Base-by-base conservation (phyloP, 352 stramenopile species). In the Phytophthora rubi region DNA sequence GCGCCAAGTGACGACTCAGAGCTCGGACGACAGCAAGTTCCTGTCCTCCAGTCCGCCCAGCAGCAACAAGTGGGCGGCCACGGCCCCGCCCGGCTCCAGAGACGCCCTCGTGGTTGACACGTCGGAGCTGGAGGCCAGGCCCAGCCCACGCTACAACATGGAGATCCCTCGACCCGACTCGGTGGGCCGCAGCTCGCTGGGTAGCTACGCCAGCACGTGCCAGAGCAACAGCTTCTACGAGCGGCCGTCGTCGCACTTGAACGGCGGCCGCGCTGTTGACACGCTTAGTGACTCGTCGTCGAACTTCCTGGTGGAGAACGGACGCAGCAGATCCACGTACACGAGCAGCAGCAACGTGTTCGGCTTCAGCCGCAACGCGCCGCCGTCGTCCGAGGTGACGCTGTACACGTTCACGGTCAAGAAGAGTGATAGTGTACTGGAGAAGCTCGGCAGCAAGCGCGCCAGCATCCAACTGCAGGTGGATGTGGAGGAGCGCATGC, bases 391-490 rank as follows among this genome's bases (percentile, higher is more conserved):
- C 0, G 84, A 92, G n/a, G 81, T 92, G 49, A 93, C 89, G 73
- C 79, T 92, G 3, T 94, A 91, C 63, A 91, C 88, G 7, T 96
- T 96, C 62, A 95, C 89, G 21, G 89, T 95, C 57, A 91, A 91
- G 65, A 96, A 96, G 59, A 88, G 83, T 7, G 89, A 96, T 73
- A 92, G 80, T 48, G 80, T 96, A 53, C 62, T 96, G 18, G 85
- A 94, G 69, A 92, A 93, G 53, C 68, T 95, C 6, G 85, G 86
- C 18, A 92, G 83, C 69, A 94, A 94, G 64, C 89, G 90, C 32
- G 82, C 89, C 15, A 92, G 86, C 49, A 92, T 96, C 55, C 87
- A 92, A 67, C 62, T 96, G 6, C 83, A 93, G 60, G 86, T 96
- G 18, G 89, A 95, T 61, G 86, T 89, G n/a, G 83, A 94, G 7